Evolutionary conservation across 1,284 basidiomycete genomes (phyloP).

Genomic region (Puccinia sorghi): DNA sequence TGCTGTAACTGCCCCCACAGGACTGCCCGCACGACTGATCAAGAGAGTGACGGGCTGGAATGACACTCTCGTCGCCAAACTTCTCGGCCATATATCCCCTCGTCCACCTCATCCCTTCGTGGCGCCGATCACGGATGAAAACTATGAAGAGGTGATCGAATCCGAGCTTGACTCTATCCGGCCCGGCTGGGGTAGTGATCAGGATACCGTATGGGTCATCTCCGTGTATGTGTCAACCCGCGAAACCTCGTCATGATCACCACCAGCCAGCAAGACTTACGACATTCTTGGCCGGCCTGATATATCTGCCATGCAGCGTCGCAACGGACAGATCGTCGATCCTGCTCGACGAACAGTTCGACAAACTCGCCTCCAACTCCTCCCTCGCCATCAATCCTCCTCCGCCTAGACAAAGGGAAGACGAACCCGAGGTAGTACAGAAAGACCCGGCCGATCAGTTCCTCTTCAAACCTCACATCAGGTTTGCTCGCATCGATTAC

Average conservation of each 20-base stretch:
- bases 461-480: constrained; percentile 32
- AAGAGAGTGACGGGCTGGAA: constrained; percentile 46
- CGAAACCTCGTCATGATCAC: not conserved
- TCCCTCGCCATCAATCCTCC: constrained; percentile 36
- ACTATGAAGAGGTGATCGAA: constrained; percentile 38
- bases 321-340: constrained; percentile 43
- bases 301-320: constrained; percentile 1
- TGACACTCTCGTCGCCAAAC: constrained; percentile 32
- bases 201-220: constrained; percentile 48
- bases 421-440: constrained; percentile 21
- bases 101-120: constrained; percentile 45
- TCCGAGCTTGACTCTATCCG: constrained; percentile 39
- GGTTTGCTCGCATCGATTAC: constrained; percentile 47
- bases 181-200: constrained; percentile 37
- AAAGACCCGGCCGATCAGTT: constrained; percentile 28
- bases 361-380: constrained; percentile 35
- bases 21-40: constrained; percentile 33
- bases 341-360: constrained; percentile 44
- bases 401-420: constrained; percentile 35
- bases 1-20: constrained; percentile 4
- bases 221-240: constrained; percentile 20
- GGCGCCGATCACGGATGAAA: constrained; percentile 32
- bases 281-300: no score
- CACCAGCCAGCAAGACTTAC: not conserved
- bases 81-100: constrained; percentile 34